A percentile compares a stretch with the other conserved stretches of the same genome.
Conservation (phyloP, 768 basidiomycete genomes). For the Trametes coccinea region DNA sequence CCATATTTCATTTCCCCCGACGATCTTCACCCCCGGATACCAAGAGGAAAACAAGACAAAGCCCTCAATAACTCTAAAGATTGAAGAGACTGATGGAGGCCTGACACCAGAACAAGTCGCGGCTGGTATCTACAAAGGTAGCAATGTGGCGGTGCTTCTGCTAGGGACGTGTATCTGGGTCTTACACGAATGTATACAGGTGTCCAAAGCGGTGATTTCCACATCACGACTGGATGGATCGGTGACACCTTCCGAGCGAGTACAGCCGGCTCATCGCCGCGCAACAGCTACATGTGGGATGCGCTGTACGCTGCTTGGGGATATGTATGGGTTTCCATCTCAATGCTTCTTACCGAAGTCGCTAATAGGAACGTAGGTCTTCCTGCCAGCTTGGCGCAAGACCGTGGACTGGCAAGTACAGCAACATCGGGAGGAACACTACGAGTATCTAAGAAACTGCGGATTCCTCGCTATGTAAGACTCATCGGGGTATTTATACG, state of each 20-base stretch:
- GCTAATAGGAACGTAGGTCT: constrained; percentile 33
- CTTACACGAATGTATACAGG: constrained; percentile 41
- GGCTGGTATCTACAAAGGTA: constrained; percentile 57
- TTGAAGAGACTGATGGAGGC: constrained; percentile 73
- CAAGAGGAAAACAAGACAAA: constrained; percentile 80
- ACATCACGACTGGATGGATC: constrained; percentile 76
- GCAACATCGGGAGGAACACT: constrained; percentile 38
- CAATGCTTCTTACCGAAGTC: not conserved
- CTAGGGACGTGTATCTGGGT: too few relatives aligned
- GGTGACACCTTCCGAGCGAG: constrained; percentile 66
- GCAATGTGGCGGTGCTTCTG: constrained; percentile 6
- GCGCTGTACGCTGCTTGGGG: constrained; percentile 42
- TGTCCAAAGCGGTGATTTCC: constrained; percentile 66
- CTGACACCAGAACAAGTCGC: constrained; percentile 67
- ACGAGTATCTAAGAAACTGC: constrained; percentile 33
- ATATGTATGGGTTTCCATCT: constrained; percentile 13
- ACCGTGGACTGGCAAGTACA: constrained; percentile 37
- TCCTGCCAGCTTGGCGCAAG: constrained; percentile 39
- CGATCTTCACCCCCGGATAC: constrained; percentile 78
- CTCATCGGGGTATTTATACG: too few relatives aligned
- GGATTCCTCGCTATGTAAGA: not conserved
- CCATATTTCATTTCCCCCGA: constrained; percentile 81
- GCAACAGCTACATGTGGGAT: constrained; percentile 61
- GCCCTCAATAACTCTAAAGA: constrained; percentile 69
- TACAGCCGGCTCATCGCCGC: constrained; percentile 65